These are phyloP conservation scores for Mesembryanthemum crystallinum DNA, from an alignment of 148 eudicot species.

Conservation along the genomic window DNA sequence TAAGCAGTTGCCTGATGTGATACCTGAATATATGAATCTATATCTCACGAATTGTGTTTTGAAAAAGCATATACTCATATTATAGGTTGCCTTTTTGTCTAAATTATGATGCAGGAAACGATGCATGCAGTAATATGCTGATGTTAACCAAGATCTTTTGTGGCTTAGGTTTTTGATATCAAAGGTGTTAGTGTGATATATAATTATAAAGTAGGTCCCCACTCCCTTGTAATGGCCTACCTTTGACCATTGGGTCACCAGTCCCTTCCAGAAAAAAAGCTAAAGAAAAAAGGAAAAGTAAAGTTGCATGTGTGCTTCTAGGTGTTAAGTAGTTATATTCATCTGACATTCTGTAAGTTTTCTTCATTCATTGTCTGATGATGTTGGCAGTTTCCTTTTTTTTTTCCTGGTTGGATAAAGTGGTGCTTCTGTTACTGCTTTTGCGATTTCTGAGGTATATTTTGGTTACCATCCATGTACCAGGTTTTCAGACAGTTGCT, in stretches of 20 bases:
- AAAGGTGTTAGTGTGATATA: not conserved
- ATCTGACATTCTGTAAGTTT: slow-evolving; percentile 5
- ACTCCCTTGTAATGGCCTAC: not conserved
- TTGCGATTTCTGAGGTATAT: slow-evolving; percentile 69
- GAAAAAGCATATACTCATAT: not conserved
- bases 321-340: not conserved
- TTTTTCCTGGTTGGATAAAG: slow-evolving; percentile 8
- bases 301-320: not conserved
- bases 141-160: slow-evolving; percentile 8
- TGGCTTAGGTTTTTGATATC: not conserved
- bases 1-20: not conserved
- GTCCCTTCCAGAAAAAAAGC: not conserved
- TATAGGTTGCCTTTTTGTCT: not conserved
- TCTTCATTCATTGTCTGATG: slow-evolving; percentile 4
- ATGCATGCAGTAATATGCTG: not conserved
- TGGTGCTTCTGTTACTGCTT: slow-evolving; percentile 29
- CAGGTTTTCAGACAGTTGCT: slow-evolving; percentile 99
- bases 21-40: not conserved
- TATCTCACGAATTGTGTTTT: not conserved
- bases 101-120: not conserved
- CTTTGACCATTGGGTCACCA: not conserved
- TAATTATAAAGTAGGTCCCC: not conserved
- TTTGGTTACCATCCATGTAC: slow-evolving; percentile 93
- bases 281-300: not conserved
- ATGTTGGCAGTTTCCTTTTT: slow-evolving; percentile 14